Conservation (phyloP, 768 basidiomycete genomes). For the Kwoniella newhampshirensis region DNA sequence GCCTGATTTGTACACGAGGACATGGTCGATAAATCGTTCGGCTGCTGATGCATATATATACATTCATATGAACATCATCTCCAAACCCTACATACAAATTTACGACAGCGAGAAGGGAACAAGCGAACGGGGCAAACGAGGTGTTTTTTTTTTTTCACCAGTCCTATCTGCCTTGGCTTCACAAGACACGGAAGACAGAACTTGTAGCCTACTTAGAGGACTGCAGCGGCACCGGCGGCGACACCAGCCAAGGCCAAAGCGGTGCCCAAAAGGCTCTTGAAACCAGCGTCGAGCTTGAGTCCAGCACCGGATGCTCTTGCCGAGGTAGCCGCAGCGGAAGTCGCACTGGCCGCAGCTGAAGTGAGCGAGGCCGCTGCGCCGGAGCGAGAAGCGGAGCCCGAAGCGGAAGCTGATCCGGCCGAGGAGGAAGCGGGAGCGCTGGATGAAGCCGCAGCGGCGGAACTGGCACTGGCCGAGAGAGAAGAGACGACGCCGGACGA, state of each 20-base stretch:
- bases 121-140: no score
- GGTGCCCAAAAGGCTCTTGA: conserved; percentile 9
- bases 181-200: no score
- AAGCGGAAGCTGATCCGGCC: conserved; percentile 1
- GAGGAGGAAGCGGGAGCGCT: conserved; percentile 4
- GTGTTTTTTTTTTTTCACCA: no score
- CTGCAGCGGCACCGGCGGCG: conserved; percentile 7
- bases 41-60: no score
- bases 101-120: no score
- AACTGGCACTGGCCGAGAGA: conserved; percentile 18
- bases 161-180: no score
- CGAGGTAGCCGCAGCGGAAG: no score
- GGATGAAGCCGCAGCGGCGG: conserved; percentile 16
- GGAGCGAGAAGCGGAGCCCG: conserved; percentile 1
- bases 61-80: no score
- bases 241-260: conserved; percentile 17
- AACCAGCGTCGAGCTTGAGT: conserved; percentile 8
- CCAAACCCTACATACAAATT: no score
- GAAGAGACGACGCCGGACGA: conserved; percentile 12
- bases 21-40: no score
- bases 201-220: conserved; percentile 11
- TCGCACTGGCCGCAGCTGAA: not conserved
- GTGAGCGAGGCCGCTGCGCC: conserved; percentile 6
- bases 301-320: not conserved
- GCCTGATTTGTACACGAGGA: no score